phyloP scores from a whole-genome alignment of 495 filamentous ascomycete genomes.

The Umbilicaria muhlenbergii region DNA sequence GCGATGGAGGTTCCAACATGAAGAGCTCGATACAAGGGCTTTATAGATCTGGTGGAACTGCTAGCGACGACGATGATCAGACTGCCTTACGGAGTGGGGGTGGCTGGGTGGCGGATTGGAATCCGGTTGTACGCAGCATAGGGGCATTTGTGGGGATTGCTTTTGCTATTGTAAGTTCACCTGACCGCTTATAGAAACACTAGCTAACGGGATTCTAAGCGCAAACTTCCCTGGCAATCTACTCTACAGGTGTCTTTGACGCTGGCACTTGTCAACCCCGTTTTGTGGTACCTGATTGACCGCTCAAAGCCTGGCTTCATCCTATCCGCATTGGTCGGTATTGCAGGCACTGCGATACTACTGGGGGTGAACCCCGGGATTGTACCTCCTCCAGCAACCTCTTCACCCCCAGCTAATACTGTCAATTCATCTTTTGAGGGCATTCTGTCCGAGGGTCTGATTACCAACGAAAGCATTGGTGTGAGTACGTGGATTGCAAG shows the following conservation, averaged over 20 bases:
- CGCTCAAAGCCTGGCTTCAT: constrained; percentile 72
- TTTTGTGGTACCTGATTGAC: constrained; percentile 92
- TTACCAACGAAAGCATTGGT: constrained; percentile 62
- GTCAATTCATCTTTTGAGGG: constrained; percentile 18
- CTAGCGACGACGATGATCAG: constrained; percentile 14
- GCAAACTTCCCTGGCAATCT: constrained; percentile 82
- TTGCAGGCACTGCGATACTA: constrained; percentile 57
- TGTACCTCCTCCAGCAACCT: constrained; percentile 46
- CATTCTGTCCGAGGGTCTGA: constrained; percentile 26
- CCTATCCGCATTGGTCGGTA: constrained; percentile 52
- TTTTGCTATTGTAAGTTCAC: constrained; percentile 70
- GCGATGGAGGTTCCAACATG: constrained; percentile 6
- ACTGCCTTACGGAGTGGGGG: constrained; percentile 16
- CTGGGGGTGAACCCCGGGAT: constrained; percentile 59
- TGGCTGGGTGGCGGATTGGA: constrained; percentile 50
- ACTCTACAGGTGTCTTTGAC: constrained; percentile 85
- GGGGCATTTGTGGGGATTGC: constrained; percentile 93
- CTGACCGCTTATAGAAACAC: background rate
- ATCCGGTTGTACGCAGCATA: constrained; percentile 66
- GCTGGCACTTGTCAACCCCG: constrained; percentile 81
- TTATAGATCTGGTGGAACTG: background rate
- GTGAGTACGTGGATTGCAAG: constrained; percentile 77
- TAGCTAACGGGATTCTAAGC: constrained; percentile 26
- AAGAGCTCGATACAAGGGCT: background rate
- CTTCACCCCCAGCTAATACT: constrained; percentile 9